Percentiles rank a stretch among this genome's conserved stretches.
These are phyloP conservation scores for Licmophora abbreviata DNA, from an alignment of 108 stramenopile genomes.

Conservation along the genomic window DNA sequence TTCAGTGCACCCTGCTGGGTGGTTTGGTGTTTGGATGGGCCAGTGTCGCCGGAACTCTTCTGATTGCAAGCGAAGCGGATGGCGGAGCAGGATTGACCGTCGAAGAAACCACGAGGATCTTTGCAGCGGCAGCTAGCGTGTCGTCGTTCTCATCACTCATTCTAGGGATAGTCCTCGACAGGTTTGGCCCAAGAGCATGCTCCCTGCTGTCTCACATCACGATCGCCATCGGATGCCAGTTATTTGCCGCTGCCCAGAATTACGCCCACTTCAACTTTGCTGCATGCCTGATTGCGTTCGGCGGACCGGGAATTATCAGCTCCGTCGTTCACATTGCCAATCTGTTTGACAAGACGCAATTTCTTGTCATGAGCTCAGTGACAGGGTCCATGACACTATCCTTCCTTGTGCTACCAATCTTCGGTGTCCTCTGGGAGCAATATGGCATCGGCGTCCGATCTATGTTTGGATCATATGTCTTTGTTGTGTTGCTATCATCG, in stretches of 20 bases:
- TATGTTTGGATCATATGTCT: conserved; percentile 11
- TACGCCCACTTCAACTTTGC: conserved; percentile 8
- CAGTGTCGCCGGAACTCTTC: conserved; percentile 25
- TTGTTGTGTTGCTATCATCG: conserved; percentile 7
- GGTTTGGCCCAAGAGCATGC: conserved; percentile 18
- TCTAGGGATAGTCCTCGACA: conserved; percentile 25
- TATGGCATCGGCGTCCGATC: conserved; percentile 6
- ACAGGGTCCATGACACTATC: conserved; percentile 19
- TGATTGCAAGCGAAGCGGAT: conserved; percentile 12
- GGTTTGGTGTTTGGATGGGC: conserved; percentile 40
- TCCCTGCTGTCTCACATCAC: conserved; percentile 10
- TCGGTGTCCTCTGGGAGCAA: conserved; percentile 18
- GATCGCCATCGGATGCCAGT: conserved; percentile 13
- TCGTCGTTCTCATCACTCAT: conserved; percentile 20
- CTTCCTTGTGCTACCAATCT: conserved; percentile 26
- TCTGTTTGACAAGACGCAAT: conserved; percentile 23
- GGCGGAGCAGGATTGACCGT: conserved; percentile 23
- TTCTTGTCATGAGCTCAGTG: conserved; percentile 16
- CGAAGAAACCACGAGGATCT: conserved; percentile 13
- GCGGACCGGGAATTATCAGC: conserved; percentile 21
- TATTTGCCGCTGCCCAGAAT: conserved; percentile 8
- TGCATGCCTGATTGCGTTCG: conserved; percentile 16
- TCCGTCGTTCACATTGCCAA: conserved; percentile 29
- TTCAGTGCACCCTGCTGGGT: conserved; percentile 21
- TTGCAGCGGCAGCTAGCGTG: conserved; percentile 16